Evolutionary conservation across 192 early-diverging fungal genomes (phyloP), one percentile per base, ranked within the genome.

Genomic region (Backusella sp.): DNA sequence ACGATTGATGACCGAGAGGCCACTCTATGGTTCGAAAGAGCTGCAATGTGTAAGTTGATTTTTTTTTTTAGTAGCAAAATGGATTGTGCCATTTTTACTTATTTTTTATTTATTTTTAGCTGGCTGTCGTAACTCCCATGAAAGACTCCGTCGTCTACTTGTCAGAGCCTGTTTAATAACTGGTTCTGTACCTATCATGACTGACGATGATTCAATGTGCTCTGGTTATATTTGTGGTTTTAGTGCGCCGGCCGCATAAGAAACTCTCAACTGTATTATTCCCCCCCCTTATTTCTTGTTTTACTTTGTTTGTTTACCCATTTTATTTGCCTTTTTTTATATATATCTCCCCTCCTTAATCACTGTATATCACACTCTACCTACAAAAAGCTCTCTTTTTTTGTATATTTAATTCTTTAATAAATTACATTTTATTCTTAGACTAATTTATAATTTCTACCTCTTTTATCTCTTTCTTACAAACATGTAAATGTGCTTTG

Each of bases 171-270:
- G 80, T 66, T 68, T 81, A 66, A 52, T 77, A 19, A 73, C 77
- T 32, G 72, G 67, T 21, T 42, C 41, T 41, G 49, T 39, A 66
- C 62, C 37, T 19, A 62, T 44, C n/a, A 68, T 35, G 28, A 66
- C 32, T 11, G 75, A 76, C 0, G 76, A 76, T 37, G 75, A 69
- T 32, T 39, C 73, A 11, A 62, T 35, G 14, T 74, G 52, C 44
- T 68, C 67, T 42, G 76, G 74, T 12, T 80, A 56, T 41, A 75
- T 75, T 53, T 46, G 49, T 70, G 79, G 79, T n/a, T 66, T 76
- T 67, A 70, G 79, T 65, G 79, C 80, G 62, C 80, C 80, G 68
- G 80, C 80, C 65, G 80, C 80, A 56, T 81, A 81, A 75, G 65
- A 39, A 37, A 26, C 32, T 73, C 39, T 30, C 72, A 32, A 26